Evolutionary conservation across 768 basidiomycete genomes (phyloP).

Genomic region (Tulasnella sp.): DNA sequence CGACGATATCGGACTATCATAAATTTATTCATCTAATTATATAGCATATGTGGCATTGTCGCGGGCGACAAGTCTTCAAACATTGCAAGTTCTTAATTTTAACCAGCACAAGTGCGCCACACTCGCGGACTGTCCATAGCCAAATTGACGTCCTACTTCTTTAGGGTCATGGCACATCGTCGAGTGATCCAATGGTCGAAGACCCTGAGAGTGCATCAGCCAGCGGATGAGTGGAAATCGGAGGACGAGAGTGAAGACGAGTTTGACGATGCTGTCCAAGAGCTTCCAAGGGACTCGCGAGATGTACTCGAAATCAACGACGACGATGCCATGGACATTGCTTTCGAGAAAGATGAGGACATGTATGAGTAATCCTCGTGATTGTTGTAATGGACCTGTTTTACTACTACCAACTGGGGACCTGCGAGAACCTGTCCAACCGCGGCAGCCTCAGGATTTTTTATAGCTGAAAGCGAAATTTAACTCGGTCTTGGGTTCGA

Average conservation of each 20-base stretch:
- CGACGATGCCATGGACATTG: background rate
- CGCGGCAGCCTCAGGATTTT: background rate
- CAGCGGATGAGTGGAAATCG: background rate
- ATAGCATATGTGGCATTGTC: constrained; percentile 19
- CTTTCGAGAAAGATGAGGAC: background rate
- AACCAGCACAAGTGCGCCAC: constrained; percentile 19
- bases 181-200: constrained; percentile 13
- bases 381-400: background rate
- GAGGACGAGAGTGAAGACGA: constrained; percentile 3
- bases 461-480: background rate
- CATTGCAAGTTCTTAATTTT: constrained; percentile 25
- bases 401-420: background rate
- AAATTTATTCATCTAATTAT: background rate
- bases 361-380: background rate
- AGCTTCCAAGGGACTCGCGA: background rate
- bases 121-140: background rate
- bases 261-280: background rate
- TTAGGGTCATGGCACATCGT: constrained; percentile 8
- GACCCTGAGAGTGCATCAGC: background rate
- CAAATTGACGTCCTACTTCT: background rate
- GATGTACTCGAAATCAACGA: background rate
- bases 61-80: constrained; percentile 26
- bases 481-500: constrained; percentile 13
- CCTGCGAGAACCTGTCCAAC: background rate
- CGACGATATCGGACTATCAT: background rate